These are phyloP conservation scores for Corylus heterophylla DNA, from an alignment of 306 rosid genomes.

Conservation along the genomic window DNA sequence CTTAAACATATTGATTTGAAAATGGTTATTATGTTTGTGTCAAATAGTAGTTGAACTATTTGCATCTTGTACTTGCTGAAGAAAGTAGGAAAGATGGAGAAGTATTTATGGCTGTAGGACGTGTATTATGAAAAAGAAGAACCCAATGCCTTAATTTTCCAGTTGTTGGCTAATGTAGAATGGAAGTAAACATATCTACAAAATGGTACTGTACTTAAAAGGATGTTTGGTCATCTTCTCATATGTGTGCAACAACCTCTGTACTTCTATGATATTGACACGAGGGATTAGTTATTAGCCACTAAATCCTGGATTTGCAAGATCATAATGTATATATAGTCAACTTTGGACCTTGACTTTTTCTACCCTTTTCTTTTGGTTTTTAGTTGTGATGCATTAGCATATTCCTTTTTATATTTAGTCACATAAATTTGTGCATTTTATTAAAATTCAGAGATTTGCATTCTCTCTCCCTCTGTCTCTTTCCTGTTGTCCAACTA, in stretches of 20 bases:
- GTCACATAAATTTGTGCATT: neutral
- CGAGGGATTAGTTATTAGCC: neutral
- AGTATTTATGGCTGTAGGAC: neutral
- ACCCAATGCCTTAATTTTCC: neutral
- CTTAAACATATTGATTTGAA: neutral
- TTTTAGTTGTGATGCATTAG: neutral
- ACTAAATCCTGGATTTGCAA: conserved; percentile 20
- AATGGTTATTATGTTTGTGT: neutral
- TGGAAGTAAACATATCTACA: neutral
- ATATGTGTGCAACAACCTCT: neutral
- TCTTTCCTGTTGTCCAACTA: no score
- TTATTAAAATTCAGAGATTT: neutral
- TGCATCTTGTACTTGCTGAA: neutral
- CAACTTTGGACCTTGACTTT: conserved; percentile 2
- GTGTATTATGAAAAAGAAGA: neutral
- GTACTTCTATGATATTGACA: neutral
- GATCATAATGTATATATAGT: neutral
- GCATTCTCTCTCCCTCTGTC: neutral
- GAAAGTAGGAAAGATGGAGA: neutral
- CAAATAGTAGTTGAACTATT: neutral
- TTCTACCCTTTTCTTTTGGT: conserved; percentile 11
- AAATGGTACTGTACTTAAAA: neutral
- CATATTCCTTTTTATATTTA: neutral
- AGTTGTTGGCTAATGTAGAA: neutral
- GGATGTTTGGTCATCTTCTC: neutral